Evolutionary conservation across 148 eudicot genomes (phyloP), one percentile per base, ranked within the genome.

Genomic region (Heliosperma pusillum): DNA sequence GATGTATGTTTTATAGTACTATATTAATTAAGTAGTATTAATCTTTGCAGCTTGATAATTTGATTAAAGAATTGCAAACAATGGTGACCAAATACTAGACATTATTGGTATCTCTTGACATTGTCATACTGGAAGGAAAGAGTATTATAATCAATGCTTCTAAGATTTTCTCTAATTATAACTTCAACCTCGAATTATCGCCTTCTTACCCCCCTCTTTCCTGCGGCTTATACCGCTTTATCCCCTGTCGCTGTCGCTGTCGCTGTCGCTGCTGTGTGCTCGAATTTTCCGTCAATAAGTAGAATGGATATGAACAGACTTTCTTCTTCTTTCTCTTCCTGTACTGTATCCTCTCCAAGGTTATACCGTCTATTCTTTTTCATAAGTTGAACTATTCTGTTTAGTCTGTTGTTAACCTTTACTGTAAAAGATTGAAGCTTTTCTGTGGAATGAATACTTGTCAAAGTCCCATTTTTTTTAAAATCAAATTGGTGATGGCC

Each of bases 321-420:
- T 57, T 27, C 19, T 71, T 67, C 82, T 2, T 76, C 85, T 9
- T 82, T 64, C 65, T 81, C 88, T 74, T 24, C 82, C 26, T 66
- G 66, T 3, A 75, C 83, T 70, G 76, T 45, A 24, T 69, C 84
- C 4, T 19, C 47, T 40, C 47, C 70, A 47, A 83, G 88, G 92
- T 83, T 40, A 55, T 11, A 73, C 73, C 71, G 12, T 57, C 22
- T 69, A 72, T 13, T 57, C 44, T 68, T 52, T 52, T 40, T 22
- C 12, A 9, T 61, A 33, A 24, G 16, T 30, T 6, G 24, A 53
- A 56, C 17, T 30, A 2, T 17, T 70, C 44, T 13, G 1, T n/a
- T 21, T 44, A 22, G 10, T 74, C 3, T 19, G 12, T 65, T 19
- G 12, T 65, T 7, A 21, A 13, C n/a, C 0, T 66, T 50, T 65